Conservation (phyloP, 768 basidiomycete genomes). For the Podaxis carcinomalis region DNA sequence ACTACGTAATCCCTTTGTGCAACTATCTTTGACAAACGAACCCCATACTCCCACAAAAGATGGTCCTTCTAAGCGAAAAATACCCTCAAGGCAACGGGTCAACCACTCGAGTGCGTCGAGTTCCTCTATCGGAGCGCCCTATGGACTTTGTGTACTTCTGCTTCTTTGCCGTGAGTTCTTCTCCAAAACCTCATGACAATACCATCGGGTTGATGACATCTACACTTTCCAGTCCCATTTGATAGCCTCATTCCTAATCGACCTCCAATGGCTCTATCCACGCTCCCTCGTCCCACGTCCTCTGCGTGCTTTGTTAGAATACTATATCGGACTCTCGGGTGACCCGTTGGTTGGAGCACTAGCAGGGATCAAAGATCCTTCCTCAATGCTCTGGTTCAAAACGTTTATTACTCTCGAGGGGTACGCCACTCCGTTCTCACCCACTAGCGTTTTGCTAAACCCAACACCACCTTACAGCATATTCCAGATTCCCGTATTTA, state of each 20-base stretch:
- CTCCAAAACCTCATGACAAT: not conserved
- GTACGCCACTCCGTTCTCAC: slow-evolving; percentile 31
- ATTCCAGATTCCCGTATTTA: slow-evolving; percentile 76
- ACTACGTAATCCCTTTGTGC: not conserved
- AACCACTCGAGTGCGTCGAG: slow-evolving; percentile 1
- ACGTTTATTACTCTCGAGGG: slow-evolving; percentile 58
- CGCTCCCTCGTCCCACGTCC: slow-evolving; percentile 41
- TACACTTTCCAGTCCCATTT: slow-evolving; percentile 46
- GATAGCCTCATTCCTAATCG: slow-evolving; percentile 63
- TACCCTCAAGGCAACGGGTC: not conserved
- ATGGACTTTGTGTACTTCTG: slow-evolving; percentile 64
- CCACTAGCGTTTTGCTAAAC: not conserved
- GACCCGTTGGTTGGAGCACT: slow-evolving; percentile 64
- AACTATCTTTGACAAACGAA: not conserved
- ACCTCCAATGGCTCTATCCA: slow-evolving; percentile 67
- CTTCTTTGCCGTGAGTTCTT: slow-evolving; percentile 57
- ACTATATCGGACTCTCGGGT: slow-evolving; percentile 53
- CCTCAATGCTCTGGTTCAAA: slow-evolving; percentile 54
- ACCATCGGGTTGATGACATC: not conserved
- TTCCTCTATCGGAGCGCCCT: slow-evolving; percentile 51
- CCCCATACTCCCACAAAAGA: not conserved
- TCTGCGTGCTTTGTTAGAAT: slow-evolving; percentile 38
- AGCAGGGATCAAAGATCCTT: slow-evolving; percentile 35
- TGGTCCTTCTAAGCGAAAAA: slow-evolving; percentile 22
- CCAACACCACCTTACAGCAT: slow-evolving; percentile 27